These are phyloP conservation scores for Carpinus viminea DNA, from an alignment of 306 rosid species.

Conservation along the genomic window DNA sequence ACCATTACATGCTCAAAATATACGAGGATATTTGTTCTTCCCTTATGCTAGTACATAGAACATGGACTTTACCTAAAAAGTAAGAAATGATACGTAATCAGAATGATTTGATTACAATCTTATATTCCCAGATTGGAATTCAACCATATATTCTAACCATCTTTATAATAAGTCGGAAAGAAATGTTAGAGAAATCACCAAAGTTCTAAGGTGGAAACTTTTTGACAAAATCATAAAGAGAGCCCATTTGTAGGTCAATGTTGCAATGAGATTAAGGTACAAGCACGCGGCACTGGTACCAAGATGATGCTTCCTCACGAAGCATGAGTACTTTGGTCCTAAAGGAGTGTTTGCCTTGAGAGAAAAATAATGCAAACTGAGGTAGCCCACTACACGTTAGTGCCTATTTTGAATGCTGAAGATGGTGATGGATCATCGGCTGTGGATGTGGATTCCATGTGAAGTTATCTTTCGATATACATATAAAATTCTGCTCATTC, in stretches of 20 bases:
- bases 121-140: too few species aligned
- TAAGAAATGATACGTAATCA: too few species aligned
- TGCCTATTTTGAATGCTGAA: constrained; percentile 40
- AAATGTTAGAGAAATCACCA: background rate
- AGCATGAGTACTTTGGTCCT: constrained; percentile 27
- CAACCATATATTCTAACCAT: background rate
- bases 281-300: constrained; percentile 26
- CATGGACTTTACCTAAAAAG: too few species aligned
- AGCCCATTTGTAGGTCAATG: background rate
- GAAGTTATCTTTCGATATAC: constrained; percentile 26
- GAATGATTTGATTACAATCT: too few species aligned
- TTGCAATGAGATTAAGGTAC: constrained; percentile 24
- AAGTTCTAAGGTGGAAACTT: background rate
- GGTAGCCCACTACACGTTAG: constrained; percentile 38
- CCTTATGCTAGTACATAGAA: too few species aligned
- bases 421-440: constrained; percentile 44
- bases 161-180: background rate
- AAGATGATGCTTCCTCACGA: constrained; percentile 22
- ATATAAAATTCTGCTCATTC: constrained; percentile 22
- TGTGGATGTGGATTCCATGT: constrained; percentile 59
- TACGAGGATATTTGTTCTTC: too few species aligned
- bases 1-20: too few species aligned
- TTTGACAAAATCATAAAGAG: background rate
- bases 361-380: constrained; percentile 28
- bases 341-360: constrained; percentile 20